phyloP scores from a whole-genome alignment of 768 basidiomycete genomes.

The Mycena vitilis region DNA sequence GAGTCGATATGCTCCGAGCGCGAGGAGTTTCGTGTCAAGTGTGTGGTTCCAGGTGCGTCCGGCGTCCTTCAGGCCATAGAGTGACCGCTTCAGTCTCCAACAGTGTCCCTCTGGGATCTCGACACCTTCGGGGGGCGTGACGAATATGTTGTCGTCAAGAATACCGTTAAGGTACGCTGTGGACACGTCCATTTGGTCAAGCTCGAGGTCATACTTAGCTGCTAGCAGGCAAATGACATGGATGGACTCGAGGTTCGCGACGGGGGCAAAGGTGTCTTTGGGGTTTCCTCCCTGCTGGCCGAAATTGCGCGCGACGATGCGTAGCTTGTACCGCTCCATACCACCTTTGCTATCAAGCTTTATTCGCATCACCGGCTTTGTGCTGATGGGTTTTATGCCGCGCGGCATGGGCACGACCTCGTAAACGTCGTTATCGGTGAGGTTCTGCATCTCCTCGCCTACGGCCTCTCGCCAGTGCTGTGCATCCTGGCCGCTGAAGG shows the following conservation, averaged over 20 bases:
- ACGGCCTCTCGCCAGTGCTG: neutral
- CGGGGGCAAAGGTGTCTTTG: neutral
- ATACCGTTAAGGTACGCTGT: neutral
- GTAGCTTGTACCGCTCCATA: neutral
- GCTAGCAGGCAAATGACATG: constrained; percentile 8
- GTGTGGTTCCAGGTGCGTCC: constrained; percentile 14
- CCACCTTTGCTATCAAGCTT: neutral
- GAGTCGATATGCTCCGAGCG: neutral
- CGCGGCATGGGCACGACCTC: neutral
- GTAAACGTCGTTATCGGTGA: neutral
- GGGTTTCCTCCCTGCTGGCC: neutral
- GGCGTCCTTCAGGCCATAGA: constrained; percentile 4
- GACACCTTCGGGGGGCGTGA: neutral
- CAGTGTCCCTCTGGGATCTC: neutral
- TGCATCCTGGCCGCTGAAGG: neutral
- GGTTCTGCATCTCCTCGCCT: neutral
- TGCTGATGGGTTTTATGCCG: neutral
- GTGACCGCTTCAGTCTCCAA: neutral
- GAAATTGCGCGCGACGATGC: neutral
- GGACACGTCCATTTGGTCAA: constrained; percentile 7
- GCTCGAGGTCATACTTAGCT: constrained; percentile 3
- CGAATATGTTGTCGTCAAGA: neutral
- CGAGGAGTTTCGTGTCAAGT: neutral
- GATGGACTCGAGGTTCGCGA: constrained; percentile 5
- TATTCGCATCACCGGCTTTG: neutral